Conservation (phyloP, 1,139 yeast species). For the Scheffersomyces segobiensis region DNA sequence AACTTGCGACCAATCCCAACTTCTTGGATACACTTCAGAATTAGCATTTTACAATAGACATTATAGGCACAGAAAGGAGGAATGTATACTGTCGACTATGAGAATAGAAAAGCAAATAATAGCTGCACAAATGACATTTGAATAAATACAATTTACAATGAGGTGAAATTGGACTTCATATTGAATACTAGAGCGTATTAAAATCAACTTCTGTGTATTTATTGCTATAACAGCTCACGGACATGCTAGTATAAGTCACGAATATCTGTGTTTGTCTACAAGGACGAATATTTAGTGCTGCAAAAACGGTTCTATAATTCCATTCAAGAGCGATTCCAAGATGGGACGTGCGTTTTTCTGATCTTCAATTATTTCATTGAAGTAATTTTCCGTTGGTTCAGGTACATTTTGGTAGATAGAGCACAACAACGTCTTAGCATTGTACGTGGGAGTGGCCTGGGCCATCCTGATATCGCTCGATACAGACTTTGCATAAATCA, state of each 20-base stretch:
- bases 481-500: constrained; percentile 1
- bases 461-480: neutral
- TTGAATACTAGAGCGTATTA: too few relatives aligned
- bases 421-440: constrained; percentile 1
- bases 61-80: neutral
- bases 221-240: constrained; percentile 1
- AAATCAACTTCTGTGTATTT: neutral
- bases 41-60: neutral
- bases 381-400: constrained; percentile 1
- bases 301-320: neutral
- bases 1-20: constrained; percentile 75
- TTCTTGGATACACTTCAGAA: constrained; percentile 55
- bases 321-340: constrained; percentile 1
- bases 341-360: neutral
- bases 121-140: too few relatives aligned
- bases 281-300: neutral
- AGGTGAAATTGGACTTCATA: neutral
- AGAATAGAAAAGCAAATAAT: neutral
- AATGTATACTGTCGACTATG: neutral
- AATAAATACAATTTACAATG: neutral
- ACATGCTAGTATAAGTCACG: neutral
- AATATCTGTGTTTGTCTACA: neutral
- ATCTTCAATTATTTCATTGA: constrained; percentile 2
- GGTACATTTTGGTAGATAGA: constrained; percentile 2
- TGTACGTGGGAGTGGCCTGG: constrained; percentile 3